phyloP scores from a whole-genome alignment of 805 yeast species.

The Priceomyces haplophilus region DNA sequence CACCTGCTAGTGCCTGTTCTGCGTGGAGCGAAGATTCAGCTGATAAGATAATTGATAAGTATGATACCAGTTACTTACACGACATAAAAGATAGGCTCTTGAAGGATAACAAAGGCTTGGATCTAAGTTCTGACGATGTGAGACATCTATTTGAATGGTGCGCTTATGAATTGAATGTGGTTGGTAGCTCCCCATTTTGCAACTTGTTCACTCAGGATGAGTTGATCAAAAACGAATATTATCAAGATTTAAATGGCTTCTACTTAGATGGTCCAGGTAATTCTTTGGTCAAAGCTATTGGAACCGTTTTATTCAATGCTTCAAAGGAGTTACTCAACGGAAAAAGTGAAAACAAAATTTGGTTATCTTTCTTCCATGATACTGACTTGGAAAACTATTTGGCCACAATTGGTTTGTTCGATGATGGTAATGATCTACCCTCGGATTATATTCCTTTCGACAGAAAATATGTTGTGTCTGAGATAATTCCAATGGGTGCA shows the following conservation, averaged over 20 bases:
- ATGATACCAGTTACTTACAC: constrained; percentile 34
- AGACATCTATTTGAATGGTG: constrained; percentile 54
- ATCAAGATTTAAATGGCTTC: constrained; percentile 53
- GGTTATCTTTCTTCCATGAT: constrained; percentile 71
- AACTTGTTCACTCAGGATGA: constrained; percentile 62
- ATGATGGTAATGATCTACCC: constrained; percentile 39
- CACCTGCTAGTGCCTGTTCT: constrained; percentile 44
- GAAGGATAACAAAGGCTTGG: constrained; percentile 47
- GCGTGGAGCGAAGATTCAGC: constrained; percentile 33
- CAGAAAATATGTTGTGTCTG: constrained; percentile 25
- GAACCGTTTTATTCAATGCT: constrained; percentile 49
- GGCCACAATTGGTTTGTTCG: constrained; percentile 57
- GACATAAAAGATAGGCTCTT: constrained; percentile 54
- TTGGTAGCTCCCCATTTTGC: constrained; percentile 63
- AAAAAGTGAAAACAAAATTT: constrained; percentile 46
- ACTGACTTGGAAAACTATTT: constrained; percentile 55
- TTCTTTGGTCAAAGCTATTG: constrained; percentile 52
- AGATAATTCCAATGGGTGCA: constrained; percentile 59
- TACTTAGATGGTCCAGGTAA: constrained; percentile 62
- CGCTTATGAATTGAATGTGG: constrained; percentile 67
- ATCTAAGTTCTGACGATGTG: constrained; percentile 50
- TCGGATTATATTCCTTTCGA: constrained; percentile 28
- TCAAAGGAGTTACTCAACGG: constrained; percentile 44
- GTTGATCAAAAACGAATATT: constrained; percentile 58
- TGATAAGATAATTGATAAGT: constrained; percentile 15